A percentile compares a stretch with the other conserved stretches of the same genome.
Conservation (phyloP, 2,329 filamentous ascomycete genomes). For the Talaromyces sp. region DNA sequence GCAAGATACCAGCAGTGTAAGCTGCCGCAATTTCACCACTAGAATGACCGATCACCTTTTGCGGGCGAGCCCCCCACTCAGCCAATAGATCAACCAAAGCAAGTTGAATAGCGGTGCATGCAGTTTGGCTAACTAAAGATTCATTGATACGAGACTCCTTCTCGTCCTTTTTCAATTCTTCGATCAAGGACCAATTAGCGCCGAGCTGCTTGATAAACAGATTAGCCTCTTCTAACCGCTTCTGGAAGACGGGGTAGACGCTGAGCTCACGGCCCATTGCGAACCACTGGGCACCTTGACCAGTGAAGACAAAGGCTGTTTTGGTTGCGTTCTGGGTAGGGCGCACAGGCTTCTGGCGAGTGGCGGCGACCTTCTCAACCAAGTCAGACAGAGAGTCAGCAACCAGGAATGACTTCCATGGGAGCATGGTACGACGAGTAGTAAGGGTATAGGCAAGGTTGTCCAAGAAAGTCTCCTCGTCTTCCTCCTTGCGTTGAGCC, state of each 20-base stretch:
- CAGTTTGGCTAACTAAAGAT: constrained; percentile 14
- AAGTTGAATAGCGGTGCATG: constrained; percentile 17
- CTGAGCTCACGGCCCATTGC: constrained; percentile 25
- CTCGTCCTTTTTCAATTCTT: constrained; percentile 4
- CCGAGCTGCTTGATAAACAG: constrained; percentile 22
- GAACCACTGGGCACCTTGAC: constrained; percentile 32
- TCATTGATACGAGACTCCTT: neutral
- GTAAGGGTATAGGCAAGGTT: neutral
- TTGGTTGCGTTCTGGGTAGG: neutral
- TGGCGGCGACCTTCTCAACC: neutral
- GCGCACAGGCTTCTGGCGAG: neutral
- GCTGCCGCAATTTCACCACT: constrained; percentile 17
- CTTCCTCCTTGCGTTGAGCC: neutral
- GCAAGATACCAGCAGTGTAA: constrained; percentile 14
- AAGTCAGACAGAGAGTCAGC: neutral
- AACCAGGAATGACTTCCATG: neutral
- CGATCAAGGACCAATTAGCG: neutral
- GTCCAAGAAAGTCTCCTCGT: neutral
- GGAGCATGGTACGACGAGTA: neutral
- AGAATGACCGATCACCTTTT: constrained; percentile 13
- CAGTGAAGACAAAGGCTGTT: constrained; percentile 24
- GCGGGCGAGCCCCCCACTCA: constrained; percentile 7
- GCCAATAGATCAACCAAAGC: constrained; percentile 12
- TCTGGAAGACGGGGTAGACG: neutral
- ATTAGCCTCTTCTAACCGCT: constrained; percentile 4